phyloP scores from a whole-genome alignment of 23 red algal species.

The Gracilaria domingensis region DNA sequence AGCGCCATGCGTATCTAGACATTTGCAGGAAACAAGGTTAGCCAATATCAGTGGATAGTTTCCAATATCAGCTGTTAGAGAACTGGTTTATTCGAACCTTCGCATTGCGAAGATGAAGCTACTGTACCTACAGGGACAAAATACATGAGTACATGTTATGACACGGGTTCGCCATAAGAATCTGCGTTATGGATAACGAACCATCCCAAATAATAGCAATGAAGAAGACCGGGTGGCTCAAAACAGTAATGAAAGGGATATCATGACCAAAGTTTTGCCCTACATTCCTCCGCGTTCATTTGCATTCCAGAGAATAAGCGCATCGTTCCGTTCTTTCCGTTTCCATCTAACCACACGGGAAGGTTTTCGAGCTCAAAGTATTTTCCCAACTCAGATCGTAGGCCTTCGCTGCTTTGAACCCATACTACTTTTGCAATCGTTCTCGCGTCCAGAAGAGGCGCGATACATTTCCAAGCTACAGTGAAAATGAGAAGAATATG shows the following conservation, averaged over 20 bases:
- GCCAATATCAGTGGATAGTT: too few species aligned
- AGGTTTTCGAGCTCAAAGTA: conserved; percentile 22
- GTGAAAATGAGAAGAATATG: background rate
- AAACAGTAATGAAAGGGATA: background rate
- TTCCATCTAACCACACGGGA: conserved; percentile 40
- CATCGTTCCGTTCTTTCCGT: conserved; percentile 35
- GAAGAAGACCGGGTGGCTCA: background rate
- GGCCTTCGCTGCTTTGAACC: background rate
- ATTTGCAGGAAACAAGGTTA: too few species aligned
- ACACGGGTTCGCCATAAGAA: background rate
- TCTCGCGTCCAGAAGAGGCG: conserved; percentile 35
- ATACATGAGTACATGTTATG: background rate
- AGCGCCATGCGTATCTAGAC: background rate
- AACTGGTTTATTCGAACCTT: background rate
- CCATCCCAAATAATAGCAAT: background rate
- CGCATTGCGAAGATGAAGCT: background rate
- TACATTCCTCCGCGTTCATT: conserved; percentile 39
- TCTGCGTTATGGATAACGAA: background rate
- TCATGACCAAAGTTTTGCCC: conserved; percentile 11
- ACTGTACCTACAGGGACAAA: background rate
- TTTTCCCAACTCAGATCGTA: conserved; percentile 29
- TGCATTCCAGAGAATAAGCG: conserved; percentile 10
- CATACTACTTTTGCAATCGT: conserved; percentile 49
- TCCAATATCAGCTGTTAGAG: too few species aligned
- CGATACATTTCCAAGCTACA: conserved; percentile 46